These are phyloP conservation scores for Penicillium sp. DNA, from an alignment of 2,329 filamentous ascomycete species.

Conservation along the genomic window DNA sequence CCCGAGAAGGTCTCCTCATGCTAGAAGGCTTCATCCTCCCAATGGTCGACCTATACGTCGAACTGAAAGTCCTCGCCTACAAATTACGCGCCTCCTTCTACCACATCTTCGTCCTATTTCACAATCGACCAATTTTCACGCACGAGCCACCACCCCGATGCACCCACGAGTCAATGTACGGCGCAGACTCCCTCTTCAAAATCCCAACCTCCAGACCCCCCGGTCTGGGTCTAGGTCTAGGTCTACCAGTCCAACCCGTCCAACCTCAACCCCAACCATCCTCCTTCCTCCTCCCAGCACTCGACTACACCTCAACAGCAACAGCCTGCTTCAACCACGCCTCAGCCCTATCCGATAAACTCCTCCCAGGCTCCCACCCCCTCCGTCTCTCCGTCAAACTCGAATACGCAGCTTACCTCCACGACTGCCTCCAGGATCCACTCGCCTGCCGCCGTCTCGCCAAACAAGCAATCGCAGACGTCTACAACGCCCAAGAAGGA, in stretches of 20 bases:
- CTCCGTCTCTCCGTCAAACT: slow-evolving; percentile 86
- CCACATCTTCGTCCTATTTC: slow-evolving; percentile 94
- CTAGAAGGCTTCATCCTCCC: slow-evolving; percentile 84
- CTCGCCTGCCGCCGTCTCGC: slow-evolving; percentile 76
- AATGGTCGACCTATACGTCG: slow-evolving; percentile 73
- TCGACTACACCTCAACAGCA: slow-evolving; percentile 82
- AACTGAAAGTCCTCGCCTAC: slow-evolving; percentile 85
- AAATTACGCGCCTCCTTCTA: slow-evolving; percentile 94
- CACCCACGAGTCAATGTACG: slow-evolving; percentile 41
- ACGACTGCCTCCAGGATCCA: slow-evolving; percentile 84
- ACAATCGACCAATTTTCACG: slow-evolving; percentile 80
- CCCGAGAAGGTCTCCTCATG: slow-evolving; percentile 84
- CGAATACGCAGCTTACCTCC: slow-evolving; percentile 89
- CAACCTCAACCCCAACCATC: slow-evolving; percentile 41
- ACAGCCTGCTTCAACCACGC: slow-evolving; percentile 79
- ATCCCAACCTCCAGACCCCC: slow-evolving; percentile 40
- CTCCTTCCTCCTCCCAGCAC: slow-evolving; percentile 75
- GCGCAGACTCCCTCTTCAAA: slow-evolving; percentile 30
- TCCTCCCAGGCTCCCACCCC: slow-evolving; percentile 86
- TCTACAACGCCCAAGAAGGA: slow-evolving; percentile 86
- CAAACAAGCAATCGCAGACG: slow-evolving; percentile 80
- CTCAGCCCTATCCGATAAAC: slow-evolving; percentile 68
- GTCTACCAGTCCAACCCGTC: slow-evolving; percentile 21
- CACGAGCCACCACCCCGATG: slow-evolving; percentile 48
- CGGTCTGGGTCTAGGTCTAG: slow-evolving; percentile 19